Conservation (phyloP, 345 rosid species). For the Psidium friedrichsthalianum region DNA sequence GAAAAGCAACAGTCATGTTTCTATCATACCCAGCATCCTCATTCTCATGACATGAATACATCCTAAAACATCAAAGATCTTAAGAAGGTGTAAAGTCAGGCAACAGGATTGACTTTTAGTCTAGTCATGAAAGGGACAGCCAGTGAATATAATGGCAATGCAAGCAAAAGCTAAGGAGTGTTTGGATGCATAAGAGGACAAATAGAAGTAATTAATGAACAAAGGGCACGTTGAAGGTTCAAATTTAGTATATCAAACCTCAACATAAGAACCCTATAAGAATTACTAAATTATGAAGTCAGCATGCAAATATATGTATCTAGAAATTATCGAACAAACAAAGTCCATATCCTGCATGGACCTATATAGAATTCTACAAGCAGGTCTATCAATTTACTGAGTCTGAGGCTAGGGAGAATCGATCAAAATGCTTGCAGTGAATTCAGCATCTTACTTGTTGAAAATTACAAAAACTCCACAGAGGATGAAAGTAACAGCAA, state of each 20-base stretch:
- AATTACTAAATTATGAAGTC: neutral
- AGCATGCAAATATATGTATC: neutral
- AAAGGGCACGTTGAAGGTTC: neutral
- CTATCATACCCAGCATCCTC: neutral
- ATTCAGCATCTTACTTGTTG: constrained; percentile 49
- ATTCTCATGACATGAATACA: neutral
- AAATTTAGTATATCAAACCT: neutral
- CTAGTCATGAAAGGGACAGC: neutral
- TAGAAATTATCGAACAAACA: neutral
- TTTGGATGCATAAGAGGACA: neutral
- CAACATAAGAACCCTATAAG: neutral
- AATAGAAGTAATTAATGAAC: neutral
- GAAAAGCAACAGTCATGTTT: neutral
- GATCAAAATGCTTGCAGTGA: neutral
- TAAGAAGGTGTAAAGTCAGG: neutral
- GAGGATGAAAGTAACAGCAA: constrained; percentile 73
- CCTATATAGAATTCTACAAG: neutral
- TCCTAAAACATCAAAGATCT: neutral
- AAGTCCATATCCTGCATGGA: neutral
- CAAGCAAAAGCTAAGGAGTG: neutral
- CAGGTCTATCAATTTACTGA: neutral
- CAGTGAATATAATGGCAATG: neutral
- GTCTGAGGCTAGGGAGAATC: neutral
- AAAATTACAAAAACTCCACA: constrained; percentile 75
- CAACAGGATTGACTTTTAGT: neutral